Base-by-base conservation (phyloP, 768 basidiomycete genomes). In the Panus rudis region DNA sequence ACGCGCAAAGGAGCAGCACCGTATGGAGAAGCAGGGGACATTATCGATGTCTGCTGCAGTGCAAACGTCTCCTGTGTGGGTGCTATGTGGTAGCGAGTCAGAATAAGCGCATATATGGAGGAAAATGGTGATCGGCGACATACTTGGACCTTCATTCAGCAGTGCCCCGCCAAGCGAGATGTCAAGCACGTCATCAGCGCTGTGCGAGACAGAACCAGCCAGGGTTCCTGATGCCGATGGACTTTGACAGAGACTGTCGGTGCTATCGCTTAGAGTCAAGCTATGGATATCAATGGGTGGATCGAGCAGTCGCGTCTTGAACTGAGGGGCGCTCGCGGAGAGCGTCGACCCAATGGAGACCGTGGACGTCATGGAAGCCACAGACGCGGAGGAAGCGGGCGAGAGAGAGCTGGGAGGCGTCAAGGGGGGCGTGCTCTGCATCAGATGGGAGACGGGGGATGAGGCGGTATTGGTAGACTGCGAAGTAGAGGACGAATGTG, bases 271-370 rank as follows among this genome's bases (percentile, higher is more conserved):
- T 28, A 46, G 37, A 4, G 44, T 30, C 10, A 45, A 17, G 6
- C 27, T 25, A 26, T 24, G 39, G 5, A 46, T 26, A 32, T 46
- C 30, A 24, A 46, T 41, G 19, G 45, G 45, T 7, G 39, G 13
- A 19, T 46, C 45, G 16, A 41, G 20, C 14, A 34, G 19, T 30
- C 37, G 31, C 26, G 40, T 31, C 42, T 44, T 43, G 39, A 45
- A 49, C 16, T 49, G 48, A 46, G 48, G 44, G 25, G 44, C 43
- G 13, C 40, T 23, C 11, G 48, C 35, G 23, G 48, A 50, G 17
- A 45, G 44, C n/a, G 37, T 33, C 13, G 39, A 39, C 31, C 39
- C 16, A 25, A 27, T 19, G 11, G 48, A 21, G 30, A 20, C n/a
- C 37, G 39, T 19, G 40, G 17, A 28, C 6, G 22, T 8, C 26